Base-by-base conservation (phyloP, 108 stramenopile genomes). In the Cyclotella cryptica region DNA sequence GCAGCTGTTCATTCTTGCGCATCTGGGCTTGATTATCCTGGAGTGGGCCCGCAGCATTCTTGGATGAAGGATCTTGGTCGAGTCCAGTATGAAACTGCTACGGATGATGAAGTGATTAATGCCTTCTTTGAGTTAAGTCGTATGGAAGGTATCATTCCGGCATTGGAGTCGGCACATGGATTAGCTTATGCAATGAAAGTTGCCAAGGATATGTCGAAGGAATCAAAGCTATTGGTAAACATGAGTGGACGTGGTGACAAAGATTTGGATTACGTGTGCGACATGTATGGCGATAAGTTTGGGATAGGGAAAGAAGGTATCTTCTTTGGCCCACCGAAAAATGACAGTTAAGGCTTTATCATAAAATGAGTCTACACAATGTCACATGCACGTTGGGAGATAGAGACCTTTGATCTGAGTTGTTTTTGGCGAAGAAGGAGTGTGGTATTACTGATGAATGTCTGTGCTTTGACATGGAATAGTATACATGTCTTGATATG, bases 191-290 rank as follows among this genome's bases (percentile, higher is more conserved):
- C 92, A 41, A 84, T 96, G 58, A 71, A 92, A 69, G 74, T 96
- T 52, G 97, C 97, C 44, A 93, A 96, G 87, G 86, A 85, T 14
- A 71, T 96, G 66, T 84, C 87, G 57, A 75, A 81, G 53, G 97
- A 87, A 42, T 88, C 91, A 74, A 83, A 90, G 65, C 70, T 98
- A 30, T 86, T 97, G 55, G 89, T 98, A 41, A 96, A 93, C 73
- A 87, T 98, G 85, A 88, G 87, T 80, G 97, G 96, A 7, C 90
- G 97, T 22, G 97, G 97, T 26, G 97, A 98, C 85, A 98, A 98
- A 87, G 96, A 98, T 76, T 94, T 97, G 92, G 87, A 92, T 52
- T 91, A 95, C 44, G 87, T 97, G 21, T 97, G 97, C 24, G 88
- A 85, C 53, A 84, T 89, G 60, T 87, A 96, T 87, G 96, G 96